Base-by-base conservation (phyloP, 805 yeast species). In the Pichia cabralensis region DNA sequence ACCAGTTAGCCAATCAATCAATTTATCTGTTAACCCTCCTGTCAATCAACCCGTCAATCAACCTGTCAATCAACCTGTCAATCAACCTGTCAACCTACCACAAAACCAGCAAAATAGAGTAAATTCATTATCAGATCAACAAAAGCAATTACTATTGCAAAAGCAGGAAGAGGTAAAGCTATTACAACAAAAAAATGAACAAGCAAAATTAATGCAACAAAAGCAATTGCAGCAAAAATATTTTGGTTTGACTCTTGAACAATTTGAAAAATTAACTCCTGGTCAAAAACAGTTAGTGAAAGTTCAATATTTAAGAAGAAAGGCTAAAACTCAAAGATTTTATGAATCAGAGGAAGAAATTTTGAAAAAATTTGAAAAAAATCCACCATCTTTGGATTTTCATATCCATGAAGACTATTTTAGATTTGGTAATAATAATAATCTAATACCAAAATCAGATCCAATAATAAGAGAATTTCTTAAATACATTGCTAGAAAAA, bases 341-440 rank as follows among this genome's bases (percentile, higher is more conserved):
- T 75, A 80, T 9, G 84, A 81, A 47, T 75, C 86, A 8, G 61
- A 80, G 15, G 80, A 74, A 38, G 83, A 78, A 32, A 67, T 92
- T 8, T 56, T 92, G 46, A 72, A 74, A 40, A 88, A 86, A 54
- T 88, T 78, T 53, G 76, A 79, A 44, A 72, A 74, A 37, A 71
- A 71, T 41, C 81, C 89, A 8, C 80, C 96, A 7, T 81, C 94
- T 26, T 59, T 89, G 39, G 94, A 77, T 44, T 78, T 89, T 48
- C 96, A 89, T 50, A 85, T 89, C 17, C 88, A 83, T 57, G 92
- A 85, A 47, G 85, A 84, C 37, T 95, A 88, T 58, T 89, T 77
- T 55, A 71, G 94, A 41, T 88, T 89, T 61, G 94, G 94, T 42
- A 83, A 82, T 44, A 89, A 68, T 50, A 96, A 88, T 47, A 85